Base-by-base conservation (phyloP, 306 rosid genomes). In the Prunus campanulata region DNA sequence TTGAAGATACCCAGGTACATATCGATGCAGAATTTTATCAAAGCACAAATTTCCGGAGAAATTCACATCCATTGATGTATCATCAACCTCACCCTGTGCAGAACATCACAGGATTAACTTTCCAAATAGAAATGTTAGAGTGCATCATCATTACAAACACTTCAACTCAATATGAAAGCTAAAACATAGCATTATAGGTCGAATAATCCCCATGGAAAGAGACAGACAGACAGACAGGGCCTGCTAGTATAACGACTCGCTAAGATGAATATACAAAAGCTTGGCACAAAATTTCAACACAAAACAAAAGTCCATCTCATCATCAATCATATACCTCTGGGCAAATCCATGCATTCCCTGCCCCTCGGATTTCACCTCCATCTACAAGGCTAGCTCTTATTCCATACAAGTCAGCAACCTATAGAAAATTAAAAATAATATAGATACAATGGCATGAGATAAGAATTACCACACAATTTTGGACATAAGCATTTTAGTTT, bases 321-420 rank as follows among this genome's bases (percentile, higher is more conserved):
- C 66, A 78, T 77, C 30, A 71, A 68, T 59, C 44, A 77, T 30
- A 71, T 87, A 95, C 98, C 98, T 95, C 98, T 57, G 96, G 90
- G 84, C 98, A 92, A 75, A 95, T 84, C 98, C 98, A 95, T 52
- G 91, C 95, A 89, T 93, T 90, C 79, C 98, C 98, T 77, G 98
- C 97, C 60, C 98, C 98, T 83, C 91, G 91, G 87, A 95, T 89
- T 88, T 95, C 98, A 88, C 98, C 98, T 59, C 98, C 97, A 83
- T 95, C 97, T 63, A 89, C 90, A 82, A 95, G 96, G 85, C 79
- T 90, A 30, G 96, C 98, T 80, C 97, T 90, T 79, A 95, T 88
- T 80, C 97, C 98, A 81, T 95, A 92, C 75, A 95, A 83, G 83
- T 95, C 98, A n/a, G 92, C 98, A 79, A 95, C 91, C 98, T 95